These are phyloP conservation scores for Neoboletus subvelutipes DNA, from an alignment of 768 basidiomycete genomes.

Conservation along the genomic window DNA sequence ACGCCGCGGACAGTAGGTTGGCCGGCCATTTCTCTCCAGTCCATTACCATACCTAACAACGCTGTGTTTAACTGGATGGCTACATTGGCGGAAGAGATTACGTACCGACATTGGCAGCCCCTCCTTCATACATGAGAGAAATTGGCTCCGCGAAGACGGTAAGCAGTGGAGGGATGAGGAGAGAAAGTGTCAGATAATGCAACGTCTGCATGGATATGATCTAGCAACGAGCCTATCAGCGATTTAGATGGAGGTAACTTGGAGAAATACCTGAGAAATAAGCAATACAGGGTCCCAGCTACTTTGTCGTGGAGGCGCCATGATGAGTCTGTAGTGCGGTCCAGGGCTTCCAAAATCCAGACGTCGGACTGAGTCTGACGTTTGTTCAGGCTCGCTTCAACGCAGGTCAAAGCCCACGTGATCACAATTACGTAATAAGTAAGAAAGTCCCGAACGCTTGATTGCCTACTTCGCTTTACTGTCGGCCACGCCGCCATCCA, in stretches of 20 bases:
- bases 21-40: constrained; percentile 96
- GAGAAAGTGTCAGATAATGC: constrained; percentile 86
- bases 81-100: constrained; percentile 4
- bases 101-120: constrained; percentile 76
- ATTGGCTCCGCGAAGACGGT: constrained; percentile 69
- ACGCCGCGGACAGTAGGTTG: constrained; percentile 69
- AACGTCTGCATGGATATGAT: constrained; percentile 91
- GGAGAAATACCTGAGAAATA: constrained; percentile 68
- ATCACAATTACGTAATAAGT: constrained; percentile 10
- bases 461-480: constrained; percentile 8
- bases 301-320: constrained; percentile 41
- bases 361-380: not conserved
- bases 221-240: constrained; percentile 41
- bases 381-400: not conserved
- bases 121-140: constrained; percentile 72
- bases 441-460: not conserved
- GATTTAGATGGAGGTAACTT: not conserved
- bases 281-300: constrained; percentile 92
- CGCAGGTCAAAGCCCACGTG: constrained; percentile 8
- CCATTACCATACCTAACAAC: constrained; percentile 81
- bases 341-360: constrained; percentile 2
- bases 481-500: not conserved
- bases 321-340: constrained; percentile 12
- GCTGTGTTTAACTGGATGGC: constrained; percentile 1
- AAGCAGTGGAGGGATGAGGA: constrained; percentile 81